These are phyloP conservation scores for Pestalotiopsis sp. DNA, from an alignment of 2,329 filamentous ascomycete species.

Conservation along the genomic window DNA sequence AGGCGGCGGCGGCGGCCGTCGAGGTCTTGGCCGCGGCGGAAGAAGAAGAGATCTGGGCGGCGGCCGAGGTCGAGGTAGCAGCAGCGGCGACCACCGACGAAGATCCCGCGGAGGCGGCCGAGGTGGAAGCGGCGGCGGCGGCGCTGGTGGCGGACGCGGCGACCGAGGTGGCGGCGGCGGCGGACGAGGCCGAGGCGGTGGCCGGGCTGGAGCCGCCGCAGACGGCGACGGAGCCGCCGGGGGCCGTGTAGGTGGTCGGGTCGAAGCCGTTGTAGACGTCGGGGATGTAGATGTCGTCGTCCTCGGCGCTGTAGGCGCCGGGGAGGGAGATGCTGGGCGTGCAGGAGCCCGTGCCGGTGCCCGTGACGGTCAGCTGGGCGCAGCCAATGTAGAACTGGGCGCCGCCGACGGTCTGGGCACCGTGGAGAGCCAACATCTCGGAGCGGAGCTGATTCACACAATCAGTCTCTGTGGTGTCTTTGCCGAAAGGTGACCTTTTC, in stretches of 20 bases:
- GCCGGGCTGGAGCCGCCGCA: constrained; percentile 14
- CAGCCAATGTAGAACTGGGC: constrained; percentile 38
- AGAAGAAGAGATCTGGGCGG: background rate
- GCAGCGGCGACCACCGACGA: background rate
- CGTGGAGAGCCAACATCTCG: constrained; percentile 36
- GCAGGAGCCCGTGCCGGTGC: constrained; percentile 27
- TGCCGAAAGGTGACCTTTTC: no score
- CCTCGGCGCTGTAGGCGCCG: constrained; percentile 29
- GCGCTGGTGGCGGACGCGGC: background rate
- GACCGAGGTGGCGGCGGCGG: constrained; percentile 1
- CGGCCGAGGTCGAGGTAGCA: background rate
- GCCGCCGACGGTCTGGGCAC: constrained; percentile 25
- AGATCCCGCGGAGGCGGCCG: background rate
- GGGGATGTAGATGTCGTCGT: constrained; percentile 30
- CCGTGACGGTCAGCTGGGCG: constrained; percentile 31
- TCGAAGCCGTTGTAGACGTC: constrained; percentile 34
- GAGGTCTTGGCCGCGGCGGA: background rate
- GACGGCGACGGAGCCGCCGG: constrained; percentile 22
- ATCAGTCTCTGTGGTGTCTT: no score
- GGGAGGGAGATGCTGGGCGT: constrained; percentile 31
- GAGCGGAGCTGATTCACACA: constrained; percentile 28
- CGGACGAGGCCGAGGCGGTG: background rate
- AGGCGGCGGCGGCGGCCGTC: background rate
- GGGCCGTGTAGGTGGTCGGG: constrained; percentile 30
- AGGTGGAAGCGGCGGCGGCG: background rate